Percentiles rank a stretch among this genome's conserved stretches.
Conservation (phyloP, 2,329 filamentous ascomycete genomes). For the Trichoderma semiorbis region DNA sequence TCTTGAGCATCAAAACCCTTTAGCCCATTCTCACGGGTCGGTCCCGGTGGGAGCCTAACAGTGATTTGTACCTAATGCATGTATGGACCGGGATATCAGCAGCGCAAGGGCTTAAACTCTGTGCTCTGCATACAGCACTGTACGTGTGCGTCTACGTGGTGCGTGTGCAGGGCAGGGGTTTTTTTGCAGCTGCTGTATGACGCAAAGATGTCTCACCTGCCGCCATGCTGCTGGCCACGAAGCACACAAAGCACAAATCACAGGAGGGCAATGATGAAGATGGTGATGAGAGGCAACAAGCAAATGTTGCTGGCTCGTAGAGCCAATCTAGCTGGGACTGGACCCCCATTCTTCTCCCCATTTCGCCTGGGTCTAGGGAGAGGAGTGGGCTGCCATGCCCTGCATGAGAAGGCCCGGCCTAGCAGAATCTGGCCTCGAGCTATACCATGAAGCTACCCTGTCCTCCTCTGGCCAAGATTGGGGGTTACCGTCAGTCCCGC, state of each 20-base stretch:
- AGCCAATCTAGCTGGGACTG: not conserved
- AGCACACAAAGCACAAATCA: not conserved
- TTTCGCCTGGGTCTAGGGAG: not conserved
- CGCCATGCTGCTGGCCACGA: not conserved
- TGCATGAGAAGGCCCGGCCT: not conserved
- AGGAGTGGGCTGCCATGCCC: not conserved
- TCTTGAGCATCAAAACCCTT: not conserved
- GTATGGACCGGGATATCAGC: not conserved
- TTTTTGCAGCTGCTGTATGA: not conserved
- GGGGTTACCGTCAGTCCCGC: not conserved
- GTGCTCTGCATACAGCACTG: not conserved
- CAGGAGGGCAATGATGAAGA: not conserved
- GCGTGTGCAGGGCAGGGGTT: not conserved
- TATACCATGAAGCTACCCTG: not conserved
- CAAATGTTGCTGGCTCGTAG: not conserved
- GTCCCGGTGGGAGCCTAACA: not conserved
- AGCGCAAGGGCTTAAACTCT: not conserved
- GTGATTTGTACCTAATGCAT: constrained; percentile 9
- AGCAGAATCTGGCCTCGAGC: constrained; percentile 4
- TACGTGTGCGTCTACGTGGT: not conserved
- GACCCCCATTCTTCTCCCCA: not conserved
- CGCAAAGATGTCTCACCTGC: not conserved
- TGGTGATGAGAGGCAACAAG: not conserved
- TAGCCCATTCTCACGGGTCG: not conserved
- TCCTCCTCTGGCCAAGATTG: not conserved